These are phyloP conservation scores for Ophiostoma novo-ulmi DNA, from an alignment of 2,329 filamentous ascomycete genomes.

Conservation along the genomic window DNA sequence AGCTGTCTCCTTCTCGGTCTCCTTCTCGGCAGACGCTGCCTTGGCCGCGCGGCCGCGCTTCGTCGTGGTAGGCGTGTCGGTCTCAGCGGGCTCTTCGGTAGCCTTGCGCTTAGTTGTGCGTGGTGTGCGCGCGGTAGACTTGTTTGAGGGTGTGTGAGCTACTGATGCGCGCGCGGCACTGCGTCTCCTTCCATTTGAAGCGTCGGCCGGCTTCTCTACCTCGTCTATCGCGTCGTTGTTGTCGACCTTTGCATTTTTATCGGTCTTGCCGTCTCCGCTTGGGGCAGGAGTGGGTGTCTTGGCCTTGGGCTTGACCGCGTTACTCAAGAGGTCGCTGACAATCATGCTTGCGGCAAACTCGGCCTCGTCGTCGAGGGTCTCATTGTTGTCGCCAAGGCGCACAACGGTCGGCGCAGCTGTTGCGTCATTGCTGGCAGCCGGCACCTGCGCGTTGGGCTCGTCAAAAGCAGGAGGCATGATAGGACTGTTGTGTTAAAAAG, in stretches of 20 bases:
- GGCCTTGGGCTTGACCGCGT: slow-evolving; percentile 8
- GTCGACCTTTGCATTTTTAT: neutral
- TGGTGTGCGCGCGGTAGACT: slow-evolving; percentile 15
- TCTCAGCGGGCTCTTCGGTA: slow-evolving; percentile 24
- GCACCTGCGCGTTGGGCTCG: neutral
- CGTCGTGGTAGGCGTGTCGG: slow-evolving; percentile 18
- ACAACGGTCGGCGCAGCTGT: slow-evolving; percentile 19
- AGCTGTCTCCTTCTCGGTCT: neutral
- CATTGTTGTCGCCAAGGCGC: slow-evolving; percentile 16
- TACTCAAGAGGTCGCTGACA: slow-evolving; percentile 19
- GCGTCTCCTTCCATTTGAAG: neutral
- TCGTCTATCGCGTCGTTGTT: too few relatives aligned
- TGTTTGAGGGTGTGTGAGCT: neutral
- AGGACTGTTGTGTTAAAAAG: neutral
- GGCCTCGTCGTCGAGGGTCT: slow-evolving; percentile 3
- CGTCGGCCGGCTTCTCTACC: neutral
- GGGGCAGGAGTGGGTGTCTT: neutral
- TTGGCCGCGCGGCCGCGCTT: slow-evolving; percentile 25
- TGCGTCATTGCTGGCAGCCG: neutral
- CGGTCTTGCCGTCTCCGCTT: neutral
- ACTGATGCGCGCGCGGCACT: neutral
- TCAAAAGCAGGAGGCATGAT: slow-evolving; percentile 14
- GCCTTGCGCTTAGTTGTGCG: slow-evolving; percentile 31
- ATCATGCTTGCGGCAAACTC: slow-evolving; percentile 18
- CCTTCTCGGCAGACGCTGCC: neutral